phyloP scores from a whole-genome alignment of 306 rosid species.

The Datisca glomerata region DNA sequence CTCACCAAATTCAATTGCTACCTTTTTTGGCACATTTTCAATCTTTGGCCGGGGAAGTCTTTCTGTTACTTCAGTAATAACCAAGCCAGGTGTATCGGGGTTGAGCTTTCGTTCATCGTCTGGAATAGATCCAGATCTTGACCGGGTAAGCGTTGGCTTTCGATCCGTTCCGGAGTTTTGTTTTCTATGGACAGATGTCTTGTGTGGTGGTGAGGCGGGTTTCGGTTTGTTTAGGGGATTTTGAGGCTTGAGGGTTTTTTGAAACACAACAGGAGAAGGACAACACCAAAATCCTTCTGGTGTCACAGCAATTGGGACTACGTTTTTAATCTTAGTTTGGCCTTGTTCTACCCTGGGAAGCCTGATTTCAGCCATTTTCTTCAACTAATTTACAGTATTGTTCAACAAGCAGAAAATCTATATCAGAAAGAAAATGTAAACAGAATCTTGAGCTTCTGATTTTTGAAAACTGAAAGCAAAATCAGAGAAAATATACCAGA shows the following conservation, averaged over 20 bases:
- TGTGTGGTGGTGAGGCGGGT: constrained; percentile 53
- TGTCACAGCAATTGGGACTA: constrained; percentile 86
- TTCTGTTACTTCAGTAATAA: constrained; percentile 38
- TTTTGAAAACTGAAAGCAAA: not conserved
- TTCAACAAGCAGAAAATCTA: constrained; percentile 3
- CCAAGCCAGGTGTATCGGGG: constrained; percentile 31
- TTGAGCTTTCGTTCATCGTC: constrained; percentile 40
- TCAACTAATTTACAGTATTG: constrained; percentile 22
- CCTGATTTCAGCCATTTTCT: constrained; percentile 62
- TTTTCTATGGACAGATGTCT: constrained; percentile 39
- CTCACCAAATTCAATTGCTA: constrained; percentile 93
- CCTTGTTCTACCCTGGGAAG: constrained; percentile 51
- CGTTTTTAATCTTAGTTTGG: constrained; percentile 69
- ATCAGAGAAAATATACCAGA: constrained; percentile 7
- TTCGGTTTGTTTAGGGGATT: constrained; percentile 60
- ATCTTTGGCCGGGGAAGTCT: constrained; percentile 50
- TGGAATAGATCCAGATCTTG: constrained; percentile 34
- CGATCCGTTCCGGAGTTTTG: constrained; percentile 29
- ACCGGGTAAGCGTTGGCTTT: constrained; percentile 32
- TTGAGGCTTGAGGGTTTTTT: constrained; percentile 64
- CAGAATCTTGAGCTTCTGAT: not conserved
- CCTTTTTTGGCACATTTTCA: constrained; percentile 68
- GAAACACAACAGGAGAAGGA: constrained; percentile 88
- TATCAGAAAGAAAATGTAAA: not conserved
- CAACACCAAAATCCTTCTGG: constrained; percentile 97